Evolutionary conservation across 768 basidiomycete species (phyloP), one percentile per base, ranked within the genome.

Genomic region (Termitomyces eurrhizus): DNA sequence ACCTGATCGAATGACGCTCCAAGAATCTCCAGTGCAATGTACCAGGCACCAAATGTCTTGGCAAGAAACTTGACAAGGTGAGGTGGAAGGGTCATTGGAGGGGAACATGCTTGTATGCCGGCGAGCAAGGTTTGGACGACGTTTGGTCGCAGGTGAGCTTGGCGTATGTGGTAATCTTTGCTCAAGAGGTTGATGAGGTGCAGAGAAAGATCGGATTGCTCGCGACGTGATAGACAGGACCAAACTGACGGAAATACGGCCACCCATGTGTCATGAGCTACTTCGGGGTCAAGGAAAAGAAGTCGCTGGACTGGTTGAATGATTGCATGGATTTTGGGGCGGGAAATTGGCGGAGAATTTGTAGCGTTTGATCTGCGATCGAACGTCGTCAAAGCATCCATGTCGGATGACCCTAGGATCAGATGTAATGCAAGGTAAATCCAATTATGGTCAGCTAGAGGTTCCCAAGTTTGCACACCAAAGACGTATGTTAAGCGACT

Each of bases 31-130:
- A 96, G 75, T 4, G 87, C 86, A 52, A 89, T 84, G 71, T 97
- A 91, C 95, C 96, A 98, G n/a, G 92, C 92, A 42, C 93, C 89
- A 72, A 91, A 99, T 0, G 93, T 93, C 75, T 98, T 97, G 18
- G 92, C 93, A 37, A 98, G 86, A 70, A 95, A 99, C 70, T 98
- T 98, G 66, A 98, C 83, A 39, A 99, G 85, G 67, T 96, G 91
- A 12, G 97, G 95, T 8, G 97, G 97, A 2, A 99, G 80, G 35
- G 84, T 86, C 82, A 97, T 89, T 0, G 90, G 83, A 6, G 95
- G 93, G 8, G 80, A 84, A 71, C 95, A 97, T n/a, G 88, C 84
- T 44, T 92, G 86, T 45, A 92, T 81, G 1, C 93, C 93, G 21
- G 83, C 83, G 26, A 99, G 86, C 33, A 99, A 79, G 0, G 94